Evolutionary conservation across 495 filamentous ascomycete genomes (phyloP).

Genomic region (Aspergillus wentii): DNA sequence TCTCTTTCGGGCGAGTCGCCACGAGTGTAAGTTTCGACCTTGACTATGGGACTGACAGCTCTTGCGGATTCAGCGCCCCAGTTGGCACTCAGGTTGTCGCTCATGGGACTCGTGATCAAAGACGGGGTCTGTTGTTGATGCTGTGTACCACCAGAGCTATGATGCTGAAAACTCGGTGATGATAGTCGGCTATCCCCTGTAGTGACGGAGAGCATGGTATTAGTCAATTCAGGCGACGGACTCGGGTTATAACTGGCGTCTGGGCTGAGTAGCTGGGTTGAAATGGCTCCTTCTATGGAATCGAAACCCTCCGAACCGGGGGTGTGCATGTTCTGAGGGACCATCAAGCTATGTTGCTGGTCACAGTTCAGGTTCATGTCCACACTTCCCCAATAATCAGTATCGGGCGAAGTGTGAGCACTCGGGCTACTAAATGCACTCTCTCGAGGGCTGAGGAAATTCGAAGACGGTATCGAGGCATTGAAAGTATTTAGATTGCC

Average conservation of each 20-base stretch:
- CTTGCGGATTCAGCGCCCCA: slow-evolving; percentile 17
- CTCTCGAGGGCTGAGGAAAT: slow-evolving; percentile 15
- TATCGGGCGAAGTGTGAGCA: slow-evolving; percentile 13
- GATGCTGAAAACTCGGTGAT: too few species aligned
- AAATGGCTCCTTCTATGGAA: slow-evolving; percentile 7
- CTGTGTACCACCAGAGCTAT: not conserved
- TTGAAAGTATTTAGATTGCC: too few species aligned
- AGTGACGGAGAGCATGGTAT: not conserved
- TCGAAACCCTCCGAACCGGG: not conserved
- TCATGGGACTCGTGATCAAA: slow-evolving; percentile 16
- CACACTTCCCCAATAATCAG: slow-evolving; percentile 6
- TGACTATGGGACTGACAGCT: slow-evolving; percentile 42
- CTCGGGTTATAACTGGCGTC: slow-evolving; percentile 14
- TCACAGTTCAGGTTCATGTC: not conserved
- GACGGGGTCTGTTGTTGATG: slow-evolving; percentile 10
- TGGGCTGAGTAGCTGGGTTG: slow-evolving; percentile 19
- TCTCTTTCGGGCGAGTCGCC: slow-evolving; percentile 45
- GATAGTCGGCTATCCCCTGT: too few species aligned
- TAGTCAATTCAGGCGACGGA: slow-evolving; percentile 9
- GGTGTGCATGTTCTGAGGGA: slow-evolving; percentile 1
- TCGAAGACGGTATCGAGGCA: slow-evolving; percentile 7
- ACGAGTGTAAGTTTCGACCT: slow-evolving; percentile 37
- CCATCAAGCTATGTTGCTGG: too few species aligned
- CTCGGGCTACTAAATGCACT: slow-evolving; percentile 16
- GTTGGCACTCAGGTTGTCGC: slow-evolving; percentile 14